These are phyloP conservation scores for Entonaema liquescens DNA, from an alignment of 495 filamentous ascomycete genomes.

Conservation along the genomic window DNA sequence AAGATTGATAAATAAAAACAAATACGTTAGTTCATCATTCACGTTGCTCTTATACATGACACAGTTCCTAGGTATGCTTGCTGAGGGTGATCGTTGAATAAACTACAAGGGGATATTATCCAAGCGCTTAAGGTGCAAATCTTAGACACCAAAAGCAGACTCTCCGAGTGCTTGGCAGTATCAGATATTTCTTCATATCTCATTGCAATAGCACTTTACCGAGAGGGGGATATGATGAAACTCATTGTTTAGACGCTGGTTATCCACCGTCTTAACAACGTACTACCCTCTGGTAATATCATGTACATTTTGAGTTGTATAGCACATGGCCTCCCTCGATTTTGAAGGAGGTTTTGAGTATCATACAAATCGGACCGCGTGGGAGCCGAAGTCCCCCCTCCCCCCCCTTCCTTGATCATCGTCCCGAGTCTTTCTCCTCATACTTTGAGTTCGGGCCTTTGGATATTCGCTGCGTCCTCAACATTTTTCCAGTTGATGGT, in stretches of 20 bases:
- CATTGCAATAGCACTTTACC: neutral
- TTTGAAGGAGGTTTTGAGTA: conserved; percentile 34
- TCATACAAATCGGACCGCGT: conserved; percentile 35
- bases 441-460: conserved; percentile 15
- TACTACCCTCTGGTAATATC: conserved; percentile 2
- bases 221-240: neutral
- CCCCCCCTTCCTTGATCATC: neutral
- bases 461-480: conserved; percentile 40
- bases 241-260: neutral
- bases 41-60: neutral
- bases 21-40: conserved; percentile 12
- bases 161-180: neutral
- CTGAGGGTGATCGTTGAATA: neutral
- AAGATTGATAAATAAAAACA: conserved; percentile 33
- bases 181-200: neutral
- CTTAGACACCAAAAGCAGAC: neutral
- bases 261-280: neutral
- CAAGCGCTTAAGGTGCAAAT: neutral
- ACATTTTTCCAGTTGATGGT: conserved; percentile 85
- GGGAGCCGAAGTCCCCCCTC: neutral
- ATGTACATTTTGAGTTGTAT: conserved; percentile 36
- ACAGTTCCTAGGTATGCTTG: too few species aligned
- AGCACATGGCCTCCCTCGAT: conserved; percentile 26
- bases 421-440: neutral
- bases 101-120: neutral